Percentiles rank a stretch among this genome's conserved stretches.
phyloP scores from a whole-genome alignment of 352 stramenopile species.

The Phytophthora agathidicida region DNA sequence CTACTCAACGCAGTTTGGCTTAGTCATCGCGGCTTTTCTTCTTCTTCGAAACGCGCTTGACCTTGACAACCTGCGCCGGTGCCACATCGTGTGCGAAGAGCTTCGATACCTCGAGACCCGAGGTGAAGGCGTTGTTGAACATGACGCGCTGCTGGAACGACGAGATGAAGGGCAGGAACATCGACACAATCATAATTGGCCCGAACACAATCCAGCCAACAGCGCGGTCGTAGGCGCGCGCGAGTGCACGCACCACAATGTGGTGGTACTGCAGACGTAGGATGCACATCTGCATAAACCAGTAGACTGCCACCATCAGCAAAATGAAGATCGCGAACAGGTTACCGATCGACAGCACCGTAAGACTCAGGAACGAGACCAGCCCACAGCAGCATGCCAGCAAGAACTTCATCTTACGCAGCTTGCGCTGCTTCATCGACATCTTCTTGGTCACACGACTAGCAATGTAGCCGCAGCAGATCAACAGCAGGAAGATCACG shows the following conservation, averaged over 20 bases:
- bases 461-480: conserved; percentile 86
- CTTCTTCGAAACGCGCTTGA: conserved; percentile 90
- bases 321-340: conserved; percentile 78
- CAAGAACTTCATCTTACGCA: conserved; percentile 90
- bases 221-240: conserved; percentile 71
- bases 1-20: conserved; percentile 18
- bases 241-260: conserved; percentile 81
- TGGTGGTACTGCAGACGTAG: conserved; percentile 84
- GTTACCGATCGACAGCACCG: conserved; percentile 73
- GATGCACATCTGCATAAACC: conserved; percentile 87
- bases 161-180: conserved; percentile 90
- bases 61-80: conserved; percentile 81
- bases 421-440: conserved; percentile 90
- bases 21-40: conserved; percentile 90
- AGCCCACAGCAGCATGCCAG: conserved; percentile 74
- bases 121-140: conserved; percentile 92
- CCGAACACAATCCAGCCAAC: conserved; percentile 91
- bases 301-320: conserved; percentile 79
- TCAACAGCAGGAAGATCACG: conserved; percentile 71
- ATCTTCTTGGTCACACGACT: conserved; percentile 90
- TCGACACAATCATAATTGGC: conserved; percentile 88
- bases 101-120: conserved; percentile 88
- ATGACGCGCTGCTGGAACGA: conserved; percentile 90
- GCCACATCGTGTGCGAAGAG: conserved; percentile 88
- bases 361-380: conserved; percentile 71